Base-by-base conservation (phyloP, 331 rosid species). In the Acacia pycnantha region DNA sequence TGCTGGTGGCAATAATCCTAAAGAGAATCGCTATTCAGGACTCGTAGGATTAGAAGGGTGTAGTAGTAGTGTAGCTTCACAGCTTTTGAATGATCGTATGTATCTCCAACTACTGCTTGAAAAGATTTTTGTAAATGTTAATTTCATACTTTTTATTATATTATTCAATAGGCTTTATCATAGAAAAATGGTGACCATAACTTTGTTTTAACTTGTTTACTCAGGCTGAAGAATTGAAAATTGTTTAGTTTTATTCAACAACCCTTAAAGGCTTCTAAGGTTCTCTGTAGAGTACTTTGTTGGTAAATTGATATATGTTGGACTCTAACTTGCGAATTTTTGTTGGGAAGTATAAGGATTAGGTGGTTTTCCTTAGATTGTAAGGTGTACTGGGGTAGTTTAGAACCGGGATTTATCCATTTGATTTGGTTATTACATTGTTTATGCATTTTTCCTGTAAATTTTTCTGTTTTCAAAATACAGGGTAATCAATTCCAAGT, bases 11-110 rank as follows among this genome's bases (percentile, higher is more conserved):
- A 80, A 82, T 83, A 86, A 82, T 90, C 85, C 78, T 91, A 84
- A 86, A 77, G 92, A 87, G 74, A 89, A 86, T 59, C 79, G 84
- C 48, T 83, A 75, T 82, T 71, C 88, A 74, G 74, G 87, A 69
- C 73, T 86, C 21, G 22, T 93, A 68, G 84, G 93, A 70, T 58
- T 93, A 77, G 87, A 91, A 72, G 96, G 97, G 35, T 93, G 97
- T 79, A 83, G 90, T 79, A 35, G 41, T 76, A 86, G 97, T 78
- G 88, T 87, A 72, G 95, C 93, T 82, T 79, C 83, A 64, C 91
- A 80, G 83, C 90, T 93, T 81, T 88, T 91, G 78, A 86, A 73
- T 76, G 84, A 92, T 24, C 95, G 94, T 92, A 87, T 69, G 97
- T 86, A 41, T 87, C 66, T 62, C 69, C 56, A 21, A 48, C 54